Evolutionary conservation across 2,329 filamentous ascomycete species (phyloP).

Genomic region (Celoporthe dispersa): DNA sequence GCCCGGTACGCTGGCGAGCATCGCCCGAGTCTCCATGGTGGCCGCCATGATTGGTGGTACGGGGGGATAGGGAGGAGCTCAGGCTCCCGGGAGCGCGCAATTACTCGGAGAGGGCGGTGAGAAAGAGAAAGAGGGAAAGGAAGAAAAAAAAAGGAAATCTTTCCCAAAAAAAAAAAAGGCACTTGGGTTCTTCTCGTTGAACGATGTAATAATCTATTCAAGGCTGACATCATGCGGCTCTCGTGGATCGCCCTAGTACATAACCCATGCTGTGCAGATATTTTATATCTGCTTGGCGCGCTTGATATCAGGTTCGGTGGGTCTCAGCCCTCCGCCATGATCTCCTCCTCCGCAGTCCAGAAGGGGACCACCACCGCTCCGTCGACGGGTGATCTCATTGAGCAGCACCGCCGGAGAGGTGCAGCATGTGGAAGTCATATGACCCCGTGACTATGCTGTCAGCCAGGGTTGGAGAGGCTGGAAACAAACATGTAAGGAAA

Average conservation of each 20-base stretch:
- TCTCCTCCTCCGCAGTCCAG: not conserved
- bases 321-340: slow-evolving; percentile 15
- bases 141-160: not conserved
- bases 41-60: slow-evolving; percentile 20
- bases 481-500: slow-evolving; percentile 20
- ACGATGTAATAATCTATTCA: slow-evolving; percentile 29
- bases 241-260: slow-evolving; percentile 2
- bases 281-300: not conserved
- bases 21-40: slow-evolving; percentile 24
- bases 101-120: slow-evolving; percentile 17
- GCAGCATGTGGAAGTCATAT: slow-evolving; percentile 27
- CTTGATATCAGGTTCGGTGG: slow-evolving; percentile 15
- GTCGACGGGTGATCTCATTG: not conserved
- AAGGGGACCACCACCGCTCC: not conserved
- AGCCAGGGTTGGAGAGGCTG: slow-evolving; percentile 21
- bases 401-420: slow-evolving; percentile 11
- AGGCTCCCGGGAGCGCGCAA: slow-evolving; percentile 19
- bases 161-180: slow-evolving; percentile 31
- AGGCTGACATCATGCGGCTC: slow-evolving; percentile 18
- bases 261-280: slow-evolving; percentile 17
- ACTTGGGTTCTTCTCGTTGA: slow-evolving; percentile 12
- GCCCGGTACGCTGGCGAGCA: slow-evolving; percentile 25
- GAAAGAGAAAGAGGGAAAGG: not conserved
- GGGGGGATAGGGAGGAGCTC: slow-evolving; percentile 21
- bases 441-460: slow-evolving; percentile 23